Base-by-base conservation (phyloP, 208 protist species). In the Leishmania major region DNA sequence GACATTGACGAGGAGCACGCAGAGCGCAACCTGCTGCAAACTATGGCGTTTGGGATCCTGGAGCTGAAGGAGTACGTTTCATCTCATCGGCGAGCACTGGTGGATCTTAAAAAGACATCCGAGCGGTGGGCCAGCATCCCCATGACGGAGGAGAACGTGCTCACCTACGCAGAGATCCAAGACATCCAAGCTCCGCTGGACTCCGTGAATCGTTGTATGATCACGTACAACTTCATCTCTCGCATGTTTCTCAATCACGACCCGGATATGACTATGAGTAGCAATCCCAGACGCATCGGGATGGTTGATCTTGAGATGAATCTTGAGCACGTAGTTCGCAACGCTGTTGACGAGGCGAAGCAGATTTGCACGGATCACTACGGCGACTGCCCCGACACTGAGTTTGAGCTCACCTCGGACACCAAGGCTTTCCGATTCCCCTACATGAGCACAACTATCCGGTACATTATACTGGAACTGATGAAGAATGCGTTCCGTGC, bases 401-500 rank as follows among this genome's bases (percentile, higher is more conserved):
- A 94, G 75, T 90, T 99, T 75, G 82, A 91, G 72, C 80, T 96
- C 66, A 92, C 90, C 2, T 91, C 88, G 1, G 87, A 95, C 87
- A 80, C 79, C 25, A 88, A 94, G 62, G 83, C 80, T 77, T 82
- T 97, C 62, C 86, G 84, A 37, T 97, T 99, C 84, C 87, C 97
- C 4, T 98, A 98, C 84, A 96, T 99, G 87, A 95, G 94, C 53
- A 97, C 94, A 31, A 98, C 98, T 60, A 94, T 99, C 43, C 94
- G 97, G 66, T 98, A 99, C 88, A 96, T 99, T 77, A 89, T 99
- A 28, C 84, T 99, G 35, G 98, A 99, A 83, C 72, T 99, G 64
- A 90, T 99, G 87, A 99, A 99, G 88, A 99, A 99, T 86, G 96
- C 96, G 5, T 94, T 99, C 80, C 91, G 98, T 25, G 97, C 96